Conservation (phyloP, 805 yeast species). For the Ogataea degrootiae region DNA sequence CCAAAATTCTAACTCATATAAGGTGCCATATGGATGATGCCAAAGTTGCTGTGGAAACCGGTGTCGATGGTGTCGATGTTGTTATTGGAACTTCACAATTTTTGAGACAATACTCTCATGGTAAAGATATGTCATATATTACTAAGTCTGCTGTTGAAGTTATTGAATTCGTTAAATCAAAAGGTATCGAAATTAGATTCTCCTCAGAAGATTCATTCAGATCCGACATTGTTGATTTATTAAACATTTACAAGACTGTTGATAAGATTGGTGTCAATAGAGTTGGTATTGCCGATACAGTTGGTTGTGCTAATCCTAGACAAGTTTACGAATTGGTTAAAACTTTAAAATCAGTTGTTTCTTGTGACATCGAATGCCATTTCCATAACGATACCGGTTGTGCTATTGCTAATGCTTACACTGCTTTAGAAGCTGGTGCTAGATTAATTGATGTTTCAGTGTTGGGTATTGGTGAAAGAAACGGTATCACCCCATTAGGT, state of each 20-base stretch:
- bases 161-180: conserved; percentile 93
- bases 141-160: conserved; percentile 96
- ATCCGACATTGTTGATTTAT: conserved; percentile 89
- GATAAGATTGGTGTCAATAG: conserved; percentile 97
- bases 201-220: conserved; percentile 97
- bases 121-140: conserved; percentile 97
- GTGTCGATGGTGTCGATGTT: conserved; percentile 98
- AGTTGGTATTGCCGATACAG: conserved; percentile 99
- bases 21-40: conserved; percentile 99
- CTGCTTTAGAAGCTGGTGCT: conserved; percentile 98
- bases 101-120: conserved; percentile 91
- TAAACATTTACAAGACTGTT: conserved; percentile 93
- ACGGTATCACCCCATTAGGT: conserved; percentile 96
- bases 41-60: conserved; percentile 92
- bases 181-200: conserved; percentile 95
- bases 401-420: conserved; percentile 97
- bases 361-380: conserved; percentile 97
- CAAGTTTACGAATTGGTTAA: conserved; percentile 96
- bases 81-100: conserved; percentile 97
- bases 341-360: conserved; percentile 87
- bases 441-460: conserved; percentile 91
- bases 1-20: conserved; percentile 93
- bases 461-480: conserved; percentile 97
- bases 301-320: conserved; percentile 98
- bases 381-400: conserved; percentile 99